Percentiles rank a stretch among this genome's conserved stretches.
Evolutionary conservation across 2,329 filamentous ascomycete species (phyloP).

Genomic region (Cordyceps javanica): DNA sequence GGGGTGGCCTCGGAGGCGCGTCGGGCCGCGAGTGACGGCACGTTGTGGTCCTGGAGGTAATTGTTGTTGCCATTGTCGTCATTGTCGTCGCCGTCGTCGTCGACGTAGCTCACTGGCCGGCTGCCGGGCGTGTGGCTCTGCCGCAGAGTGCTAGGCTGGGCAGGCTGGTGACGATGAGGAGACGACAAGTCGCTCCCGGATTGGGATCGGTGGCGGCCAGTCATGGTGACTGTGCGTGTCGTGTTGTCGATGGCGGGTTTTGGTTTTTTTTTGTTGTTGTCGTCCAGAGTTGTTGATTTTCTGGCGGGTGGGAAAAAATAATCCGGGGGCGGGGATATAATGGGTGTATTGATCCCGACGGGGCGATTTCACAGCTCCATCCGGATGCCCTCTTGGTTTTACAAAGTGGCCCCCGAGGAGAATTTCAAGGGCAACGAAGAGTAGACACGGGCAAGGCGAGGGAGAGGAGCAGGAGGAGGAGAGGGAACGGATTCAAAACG

Average conservation of each 20-base stretch:
- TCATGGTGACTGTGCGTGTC: slow-evolving; percentile 31
- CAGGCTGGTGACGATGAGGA: slow-evolving; percentile 32
- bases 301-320: background rate
- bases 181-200: slow-evolving; percentile 22
- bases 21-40: slow-evolving; percentile 19
- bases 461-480: background rate
- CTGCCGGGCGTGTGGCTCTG: slow-evolving; percentile 35
- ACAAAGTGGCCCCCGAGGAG: background rate
- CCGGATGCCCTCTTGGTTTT: background rate
- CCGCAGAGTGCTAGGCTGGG: slow-evolving; percentile 40
- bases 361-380: background rate
- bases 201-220: slow-evolving; percentile 22
- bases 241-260: too few relatives aligned
- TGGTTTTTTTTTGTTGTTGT: background rate
- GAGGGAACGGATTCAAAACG: background rate
- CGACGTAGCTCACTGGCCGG: slow-evolving; percentile 17
- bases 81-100: slow-evolving; percentile 12
- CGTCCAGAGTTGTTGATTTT: background rate
- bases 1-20: slow-evolving; percentile 44
- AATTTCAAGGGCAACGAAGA: background rate
- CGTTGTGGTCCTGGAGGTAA: slow-evolving; percentile 11
- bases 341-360: background rate
- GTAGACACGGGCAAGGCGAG: background rate
- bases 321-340: background rate
- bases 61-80: slow-evolving; percentile 3